Base-by-base conservation (phyloP, 129 eudicot genomes). In the Rutidosis leptorrhynchoides region DNA sequence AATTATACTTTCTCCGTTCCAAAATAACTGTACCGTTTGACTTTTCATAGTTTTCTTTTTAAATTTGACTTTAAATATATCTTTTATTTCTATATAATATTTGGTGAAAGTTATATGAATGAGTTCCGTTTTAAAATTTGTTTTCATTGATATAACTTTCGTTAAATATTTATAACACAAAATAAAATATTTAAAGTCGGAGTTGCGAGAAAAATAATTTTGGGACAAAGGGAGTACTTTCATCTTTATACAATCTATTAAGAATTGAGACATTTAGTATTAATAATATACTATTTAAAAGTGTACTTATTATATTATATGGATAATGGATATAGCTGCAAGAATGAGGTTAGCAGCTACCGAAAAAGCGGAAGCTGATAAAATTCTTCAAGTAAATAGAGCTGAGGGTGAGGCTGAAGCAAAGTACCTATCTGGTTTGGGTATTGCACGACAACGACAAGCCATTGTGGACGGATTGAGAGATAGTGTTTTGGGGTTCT, bases 391-490 rank as follows among this genome's bases (percentile, higher is more conserved):
- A 67, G 84, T 90, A 9, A 90, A 90, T 79, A 61, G 88, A 65
- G 97, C 97, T 11, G 97, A 90, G 78, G 97, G 97, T 22, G 97
- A 90, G 82, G 97, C 95, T 0, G 97, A 90, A 69, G 71, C 95
- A 1, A 90, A 90, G 63, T 86, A 86, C 64, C 85, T 90, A 15
- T 82, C 95, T 1, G 97, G 97, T 15, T 52, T 90, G 78, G 95
- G 97, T 70, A 86, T 90, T 56, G 97, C 97, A 22, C 97, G 97
- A 24, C 97, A 90, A 33, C 85, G 97, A 19, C 97, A 90, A 49
- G 97, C 97, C 40, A 90, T 90, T 21, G 97, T 90, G 67, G 91
- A 90, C 17, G 97, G 97, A 2, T 69, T 90, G 28, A 86, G 97
- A 69, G 95, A 90, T 66, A 90, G 97, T 51, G 97, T 90, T 42